A percentile compares a stretch with the other conserved stretches of the same genome.
Conservation (phyloP, 2,329 filamentous ascomycete species). For the Hirsutella minnesotensis region DNA sequence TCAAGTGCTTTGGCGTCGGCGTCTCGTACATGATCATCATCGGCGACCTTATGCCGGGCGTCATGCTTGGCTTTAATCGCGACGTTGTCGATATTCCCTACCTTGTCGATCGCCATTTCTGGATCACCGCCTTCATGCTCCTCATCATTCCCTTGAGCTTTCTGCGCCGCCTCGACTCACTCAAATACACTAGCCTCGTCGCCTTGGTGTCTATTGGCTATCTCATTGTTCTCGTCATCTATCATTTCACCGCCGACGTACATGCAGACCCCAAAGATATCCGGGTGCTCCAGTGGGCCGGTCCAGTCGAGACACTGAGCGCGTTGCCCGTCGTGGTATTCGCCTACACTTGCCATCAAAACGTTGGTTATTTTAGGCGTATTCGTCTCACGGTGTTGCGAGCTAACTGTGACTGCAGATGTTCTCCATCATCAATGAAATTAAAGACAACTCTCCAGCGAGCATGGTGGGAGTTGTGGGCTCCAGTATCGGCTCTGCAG, state of each 20-base stretch:
- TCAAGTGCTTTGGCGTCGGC: conserved; percentile 96
- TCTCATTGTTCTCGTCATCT: conserved; percentile 82
- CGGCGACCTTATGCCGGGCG: conserved; percentile 93
- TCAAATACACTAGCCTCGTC: conserved; percentile 93
- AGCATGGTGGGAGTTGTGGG: conserved; percentile 67
- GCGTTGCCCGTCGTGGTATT: conserved; percentile 93
- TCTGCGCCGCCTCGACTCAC: conserved; percentile 76
- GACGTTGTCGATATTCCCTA: conserved; percentile 53
- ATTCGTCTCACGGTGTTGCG: not conserved
- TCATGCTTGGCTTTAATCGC: conserved; percentile 68
- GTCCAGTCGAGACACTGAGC: conserved; percentile 66
- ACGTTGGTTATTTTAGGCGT: conserved; percentile 41
- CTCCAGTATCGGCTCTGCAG: conserved; percentile 80
- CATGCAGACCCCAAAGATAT: conserved; percentile 63
- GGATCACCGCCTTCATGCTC: conserved; percentile 96
- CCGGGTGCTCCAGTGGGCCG: conserved; percentile 65
- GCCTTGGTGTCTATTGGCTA: conserved; percentile 91
- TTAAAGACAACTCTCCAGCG: conserved; percentile 66
- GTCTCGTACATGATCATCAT: conserved; percentile 99
- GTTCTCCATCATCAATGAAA: conserved; percentile 97
- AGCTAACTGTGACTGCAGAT: conserved; percentile 43
- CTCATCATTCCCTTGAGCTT: conserved; percentile 92
- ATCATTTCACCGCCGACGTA: conserved; percentile 77
- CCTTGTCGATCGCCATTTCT: conserved; percentile 83
- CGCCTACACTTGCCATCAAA: conserved; percentile 98